Base-by-base conservation (phyloP, 2,329 filamentous ascomycete species). In the Madurella mycetomatis region DNA sequence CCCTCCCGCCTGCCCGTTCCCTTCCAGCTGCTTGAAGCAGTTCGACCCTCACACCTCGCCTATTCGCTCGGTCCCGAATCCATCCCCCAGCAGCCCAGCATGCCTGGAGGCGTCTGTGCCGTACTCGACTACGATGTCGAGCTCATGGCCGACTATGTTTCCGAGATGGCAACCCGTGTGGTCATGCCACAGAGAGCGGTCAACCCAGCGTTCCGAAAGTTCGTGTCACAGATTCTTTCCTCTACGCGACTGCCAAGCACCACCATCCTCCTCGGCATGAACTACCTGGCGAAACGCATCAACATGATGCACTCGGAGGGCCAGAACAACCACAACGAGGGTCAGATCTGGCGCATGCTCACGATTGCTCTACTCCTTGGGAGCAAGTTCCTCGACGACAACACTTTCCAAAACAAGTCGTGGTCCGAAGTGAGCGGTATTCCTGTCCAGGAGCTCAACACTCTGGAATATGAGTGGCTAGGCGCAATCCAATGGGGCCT, bases 121-220 rank as follows among this genome's bases (percentile, higher is more conserved):
- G 88, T 95, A 74, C 83, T 96, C 73, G 92, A 96, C 77, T 96
- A 96, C 71, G 91, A 96, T 73, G 92, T 96, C 84, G 90, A 95
- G 69, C 79, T 88, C 71, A 96, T 96, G 92, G 87, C 90, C 60
- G 90, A 95, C 70, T 96, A 95, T 72, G 91, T 96, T 69, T 87
- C 90, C 59, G 89, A 95, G 69, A 95, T 92, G 84, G 85, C 91
- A 57, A 81, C 77, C 19, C 77, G 81, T 43, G 72, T 84, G 34
- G 77, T 83, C 41, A 76, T 77, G 54, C 79, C 80, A 9, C 74
- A 77, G 34, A 73, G 72, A 5, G 62, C 70, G 16, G 76, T 88
- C 63, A 84, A 86, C 15, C 78, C 84, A 19, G 83, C 88, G 19
- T 96, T 95, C 72, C 86, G 89, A 66, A 96, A 95, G 75, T 96